phyloP scores from a whole-genome alignment of 2,329 filamentous ascomycete genomes.

The Neonectria ditissima region DNA sequence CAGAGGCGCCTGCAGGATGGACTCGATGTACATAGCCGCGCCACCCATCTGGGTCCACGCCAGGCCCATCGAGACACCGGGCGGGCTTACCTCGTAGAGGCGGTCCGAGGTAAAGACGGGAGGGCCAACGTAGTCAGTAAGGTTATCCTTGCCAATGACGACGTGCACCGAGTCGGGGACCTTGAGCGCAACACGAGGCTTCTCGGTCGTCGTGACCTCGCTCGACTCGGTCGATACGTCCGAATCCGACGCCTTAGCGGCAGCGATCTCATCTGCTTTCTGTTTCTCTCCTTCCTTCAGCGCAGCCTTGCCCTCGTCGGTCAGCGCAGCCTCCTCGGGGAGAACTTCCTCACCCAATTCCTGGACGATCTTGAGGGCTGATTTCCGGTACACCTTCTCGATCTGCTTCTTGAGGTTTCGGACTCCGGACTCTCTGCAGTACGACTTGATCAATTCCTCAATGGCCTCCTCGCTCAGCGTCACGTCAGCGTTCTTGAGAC shows the following conservation, averaged over 20 bases:
- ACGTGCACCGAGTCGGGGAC: constrained; percentile 91
- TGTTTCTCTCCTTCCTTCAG: constrained; percentile 78
- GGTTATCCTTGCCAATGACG: constrained; percentile 85
- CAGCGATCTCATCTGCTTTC: constrained; percentile 69
- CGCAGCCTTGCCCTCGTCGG: constrained; percentile 85
- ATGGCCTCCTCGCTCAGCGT: constrained; percentile 87
- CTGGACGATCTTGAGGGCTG: constrained; percentile 95
- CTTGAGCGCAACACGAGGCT: constrained; percentile 79
- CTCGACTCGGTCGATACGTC: constrained; percentile 48
- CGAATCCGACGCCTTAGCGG: constrained; percentile 46
- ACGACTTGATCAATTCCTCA: constrained; percentile 97
- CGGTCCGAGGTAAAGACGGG: constrained; percentile 96
- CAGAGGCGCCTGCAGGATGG: constrained; percentile 88
- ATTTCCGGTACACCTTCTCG: constrained; percentile 98
- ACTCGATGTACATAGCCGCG: constrained; percentile 96
- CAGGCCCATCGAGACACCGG: constrained; percentile 96
- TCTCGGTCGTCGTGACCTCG: constrained; percentile 64
- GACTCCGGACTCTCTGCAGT: constrained; percentile 96
- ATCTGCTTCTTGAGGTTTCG: constrained; percentile 99
- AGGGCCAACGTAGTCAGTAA: constrained; percentile 97
- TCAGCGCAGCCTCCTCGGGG: constrained; percentile 83
- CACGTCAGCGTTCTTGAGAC: constrained; percentile 92
- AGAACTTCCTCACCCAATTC: constrained; percentile 89
- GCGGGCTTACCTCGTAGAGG: constrained; percentile 91
- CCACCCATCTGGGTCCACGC: constrained; percentile 99